phyloP scores from a whole-genome alignment of 495 filamentous ascomycete species.

The Tirmania nivea region DNA sequence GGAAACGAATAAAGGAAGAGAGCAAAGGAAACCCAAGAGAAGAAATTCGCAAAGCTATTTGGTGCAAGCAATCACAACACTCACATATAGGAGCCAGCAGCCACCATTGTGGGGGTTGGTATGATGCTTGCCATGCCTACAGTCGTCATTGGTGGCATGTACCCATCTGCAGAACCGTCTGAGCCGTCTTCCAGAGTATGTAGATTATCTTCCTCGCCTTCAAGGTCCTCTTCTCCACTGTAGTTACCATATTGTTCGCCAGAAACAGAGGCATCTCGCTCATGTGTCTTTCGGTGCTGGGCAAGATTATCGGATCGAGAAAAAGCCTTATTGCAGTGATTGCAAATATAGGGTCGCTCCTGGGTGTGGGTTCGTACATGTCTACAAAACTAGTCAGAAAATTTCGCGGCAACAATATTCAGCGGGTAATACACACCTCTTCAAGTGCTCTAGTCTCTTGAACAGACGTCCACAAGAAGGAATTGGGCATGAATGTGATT shows the following conservation, averaged over 20 bases:
- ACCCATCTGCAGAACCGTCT: not conserved
- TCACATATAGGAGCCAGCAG: not conserved
- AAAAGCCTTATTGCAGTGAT: conserved; percentile 94
- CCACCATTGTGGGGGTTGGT: not conserved
- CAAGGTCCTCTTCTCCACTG: conserved; percentile 53
- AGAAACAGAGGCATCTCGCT: conserved; percentile 44
- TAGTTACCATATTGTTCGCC: conserved; percentile 41
- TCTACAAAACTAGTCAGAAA: conserved; percentile 41
- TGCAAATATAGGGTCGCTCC: conserved; percentile 93
- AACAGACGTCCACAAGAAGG: conserved; percentile 91
- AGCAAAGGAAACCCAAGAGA: not conserved
- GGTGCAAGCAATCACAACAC: not conserved
- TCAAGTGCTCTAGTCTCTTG: conserved; percentile 96
- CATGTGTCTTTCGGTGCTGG: conserved; percentile 95
- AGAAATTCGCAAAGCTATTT: not conserved
- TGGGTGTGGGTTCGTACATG: conserved; percentile 98
- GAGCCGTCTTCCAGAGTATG: conserved; percentile 1
- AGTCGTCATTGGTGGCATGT: not conserved
- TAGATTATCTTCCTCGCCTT: conserved; percentile 27
- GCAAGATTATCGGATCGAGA: conserved; percentile 95
- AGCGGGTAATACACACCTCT: conserved; percentile 48
- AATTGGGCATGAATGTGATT: conserved; percentile 97
- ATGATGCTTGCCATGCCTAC: not conserved
- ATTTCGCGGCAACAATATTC: conserved; percentile 33
- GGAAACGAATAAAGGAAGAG: not conserved